Base-by-base conservation (phyloP, 2,329 filamentous ascomycete genomes). In the Mycosphaerelloides madeirae region DNA sequence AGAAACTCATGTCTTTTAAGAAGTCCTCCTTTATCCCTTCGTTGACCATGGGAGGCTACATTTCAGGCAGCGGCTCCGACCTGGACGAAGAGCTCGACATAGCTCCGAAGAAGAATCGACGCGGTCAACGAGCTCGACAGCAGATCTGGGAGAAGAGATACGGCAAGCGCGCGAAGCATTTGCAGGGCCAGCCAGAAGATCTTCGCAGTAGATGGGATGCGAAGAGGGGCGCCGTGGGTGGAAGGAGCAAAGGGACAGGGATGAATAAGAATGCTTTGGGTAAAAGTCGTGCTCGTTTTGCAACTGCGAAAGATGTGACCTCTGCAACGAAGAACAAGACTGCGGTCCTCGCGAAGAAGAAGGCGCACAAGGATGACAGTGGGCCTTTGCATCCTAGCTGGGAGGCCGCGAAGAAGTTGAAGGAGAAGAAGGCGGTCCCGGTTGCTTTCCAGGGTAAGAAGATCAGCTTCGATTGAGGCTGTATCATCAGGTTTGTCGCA, bases 81-180 rank as follows among this genome's bases (percentile, higher is more conserved):
- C 70, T 86, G 16, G 85, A 88, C 41, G 65, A 75, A 16, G 70
- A 73, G 14, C 56, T 64, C 2, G 78, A 77, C 5, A 72, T 72
- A 3, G 54, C 72, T 1, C 67, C 74, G 0, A 79, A 80, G 56
- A 90, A 89, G 67, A 90, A 91, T 58, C 76, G 85, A 16, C 75
- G 80, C 36, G 87, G 87, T 3, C 87, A 94, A 67, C 77, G 81
- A 33, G 85, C 84, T n/a, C 79, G 87, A 7, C 84, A 86, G 61
- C 79, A 81, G 18, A 84, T 93, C 46, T 85, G 81, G 72, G 86
- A 91, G 69, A 83, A 87, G 69, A 91, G 90, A 61, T 91, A 76
- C 63, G 85, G 85, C 38, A 72, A 75, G 12, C 75, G 77, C 50
- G 87, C 87, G 1, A 85, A 82, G 55, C 85, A 89, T 58, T 38